Evolutionary conservation across 768 basidiomycete genomes (phyloP).

Genomic region (Pleurotus ostreatus): DNA sequence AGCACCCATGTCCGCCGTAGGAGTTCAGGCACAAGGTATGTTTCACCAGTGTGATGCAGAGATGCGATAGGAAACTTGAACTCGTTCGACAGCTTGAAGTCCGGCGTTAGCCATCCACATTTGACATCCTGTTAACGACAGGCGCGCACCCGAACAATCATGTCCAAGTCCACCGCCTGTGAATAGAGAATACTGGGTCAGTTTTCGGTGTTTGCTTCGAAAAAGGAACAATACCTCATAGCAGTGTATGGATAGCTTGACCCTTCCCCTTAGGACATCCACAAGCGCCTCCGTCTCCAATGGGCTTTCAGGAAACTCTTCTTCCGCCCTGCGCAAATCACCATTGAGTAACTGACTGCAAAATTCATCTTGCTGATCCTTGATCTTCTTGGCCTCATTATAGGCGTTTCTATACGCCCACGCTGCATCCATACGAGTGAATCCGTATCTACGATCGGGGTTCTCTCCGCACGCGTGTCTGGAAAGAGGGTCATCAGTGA

Average conservation of each 20-base stretch:
- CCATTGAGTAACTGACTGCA: slow-evolving; percentile 50
- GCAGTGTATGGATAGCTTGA: slow-evolving; percentile 52
- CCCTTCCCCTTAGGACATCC: slow-evolving; percentile 67
- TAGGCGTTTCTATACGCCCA: slow-evolving; percentile 76
- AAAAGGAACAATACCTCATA: slow-evolving; percentile 28
- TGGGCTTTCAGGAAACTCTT: slow-evolving; percentile 55
- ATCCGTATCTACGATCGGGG: slow-evolving; percentile 39
- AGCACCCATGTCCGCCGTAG: slow-evolving; percentile 66
- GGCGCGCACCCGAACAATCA: slow-evolving; percentile 53
- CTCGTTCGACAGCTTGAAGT: slow-evolving; percentile 63
- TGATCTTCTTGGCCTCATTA: slow-evolving; percentile 60
- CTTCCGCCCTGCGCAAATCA: slow-evolving; percentile 23
- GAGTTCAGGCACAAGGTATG: slow-evolving; percentile 75
- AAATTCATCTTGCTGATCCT: slow-evolving; percentile 63
- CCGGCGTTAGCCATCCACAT: not conserved
- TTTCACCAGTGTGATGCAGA: slow-evolving; percentile 77
- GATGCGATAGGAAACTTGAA: slow-evolving; percentile 75
- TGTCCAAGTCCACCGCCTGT: slow-evolving; percentile 66
- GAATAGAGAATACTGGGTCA: not conserved
- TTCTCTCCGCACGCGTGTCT: slow-evolving; percentile 76
- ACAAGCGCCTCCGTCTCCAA: slow-evolving; percentile 70
- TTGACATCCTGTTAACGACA: not conserved
- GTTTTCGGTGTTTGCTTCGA: not conserved
- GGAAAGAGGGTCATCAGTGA: not conserved
- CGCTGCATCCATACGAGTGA: slow-evolving; percentile 55